Evolutionary conservation across 495 filamentous ascomycete species (phyloP).

Genomic region (Saxophila tyrrhenica): DNA sequence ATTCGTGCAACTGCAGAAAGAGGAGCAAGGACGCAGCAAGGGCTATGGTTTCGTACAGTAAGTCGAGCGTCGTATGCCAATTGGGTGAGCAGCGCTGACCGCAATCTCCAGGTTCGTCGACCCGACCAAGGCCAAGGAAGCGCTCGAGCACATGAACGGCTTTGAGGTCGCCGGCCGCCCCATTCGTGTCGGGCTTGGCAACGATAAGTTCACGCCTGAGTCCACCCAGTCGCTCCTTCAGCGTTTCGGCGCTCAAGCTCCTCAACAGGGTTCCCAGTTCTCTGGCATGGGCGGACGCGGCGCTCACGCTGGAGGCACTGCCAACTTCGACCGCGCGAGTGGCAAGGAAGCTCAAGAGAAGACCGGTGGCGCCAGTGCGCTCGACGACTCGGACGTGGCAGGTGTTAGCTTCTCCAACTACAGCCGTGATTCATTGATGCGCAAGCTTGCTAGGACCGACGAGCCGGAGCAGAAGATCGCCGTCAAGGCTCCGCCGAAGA

Average conservation of each 20-base stretch:
- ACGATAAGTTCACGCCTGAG: slow-evolving; percentile 99
- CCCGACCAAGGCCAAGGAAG: slow-evolving; percentile 81
- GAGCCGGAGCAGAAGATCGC: slow-evolving; percentile 67
- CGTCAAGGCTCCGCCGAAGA: slow-evolving; percentile 10
- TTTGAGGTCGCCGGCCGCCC: slow-evolving; percentile 97
- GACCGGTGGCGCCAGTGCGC: slow-evolving; percentile 80
- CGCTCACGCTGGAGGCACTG: slow-evolving; percentile 63
- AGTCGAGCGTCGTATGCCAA: slow-evolving; percentile 31
- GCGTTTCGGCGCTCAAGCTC: slow-evolving; percentile 63
- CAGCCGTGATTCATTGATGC: slow-evolving; percentile 93
- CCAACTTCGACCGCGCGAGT: slow-evolving; percentile 83
- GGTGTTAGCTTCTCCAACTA: slow-evolving; percentile 99
- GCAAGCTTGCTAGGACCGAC: slow-evolving; percentile 93
- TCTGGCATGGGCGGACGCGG: slow-evolving; percentile 85
- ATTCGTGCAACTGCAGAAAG: slow-evolving; percentile 93
- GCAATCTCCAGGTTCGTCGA: slow-evolving; percentile 65
- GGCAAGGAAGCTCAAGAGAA: slow-evolving; percentile 85
- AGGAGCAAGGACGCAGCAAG: slow-evolving; percentile 78
- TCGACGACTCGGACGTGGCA: slow-evolving; percentile 96
- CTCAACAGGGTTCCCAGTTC: slow-evolving; percentile 86
- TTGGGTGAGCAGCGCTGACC: slow-evolving; percentile 23
- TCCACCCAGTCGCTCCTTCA: slow-evolving; percentile 83
- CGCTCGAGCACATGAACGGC: slow-evolving; percentile 97
- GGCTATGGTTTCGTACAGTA: slow-evolving; percentile 99
- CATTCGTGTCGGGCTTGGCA: slow-evolving; percentile 97